Evolutionary conservation across 169 alveolate species (phyloP).

Genomic region (Cryptosporidium viatorum): DNA sequence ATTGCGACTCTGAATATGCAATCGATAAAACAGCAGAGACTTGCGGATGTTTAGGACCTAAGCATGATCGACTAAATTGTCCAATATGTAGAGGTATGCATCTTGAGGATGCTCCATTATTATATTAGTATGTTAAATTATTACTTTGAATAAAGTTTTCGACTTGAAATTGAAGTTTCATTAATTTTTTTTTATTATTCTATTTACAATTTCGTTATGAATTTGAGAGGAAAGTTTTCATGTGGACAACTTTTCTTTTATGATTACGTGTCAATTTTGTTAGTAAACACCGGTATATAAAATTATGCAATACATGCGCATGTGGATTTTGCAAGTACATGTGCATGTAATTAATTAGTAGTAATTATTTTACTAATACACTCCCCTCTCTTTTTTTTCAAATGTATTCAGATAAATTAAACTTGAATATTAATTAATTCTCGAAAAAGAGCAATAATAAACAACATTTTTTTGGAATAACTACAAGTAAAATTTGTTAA

Average conservation of each 20-base stretch:
- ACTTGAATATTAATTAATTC: neutral
- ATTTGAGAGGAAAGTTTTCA: neutral
- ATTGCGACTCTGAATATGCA: constrained; percentile 59
- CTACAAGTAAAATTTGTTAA: neutral
- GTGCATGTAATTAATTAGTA: neutral
- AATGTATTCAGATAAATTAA: neutral
- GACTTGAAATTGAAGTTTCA: neutral
- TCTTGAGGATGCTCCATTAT: constrained; percentile 70
- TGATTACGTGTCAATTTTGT: neutral
- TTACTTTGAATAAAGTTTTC: neutral
- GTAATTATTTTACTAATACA: neutral
- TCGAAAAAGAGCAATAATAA: constrained; percentile 10
- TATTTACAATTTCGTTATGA: neutral
- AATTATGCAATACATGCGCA: neutral
- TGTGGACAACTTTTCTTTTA: neutral
- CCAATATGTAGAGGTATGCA: constrained; percentile 73
- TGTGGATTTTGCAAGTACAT: neutral
- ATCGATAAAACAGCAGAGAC: constrained; percentile 55
- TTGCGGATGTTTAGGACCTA: constrained; percentile 74
- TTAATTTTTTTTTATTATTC: neutral
- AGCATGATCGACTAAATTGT: constrained; percentile 62
- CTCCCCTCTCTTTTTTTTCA: neutral
- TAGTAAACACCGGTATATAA: neutral
- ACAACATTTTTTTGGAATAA: neutral
- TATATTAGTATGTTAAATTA: constrained; percentile 41